Conservation (phyloP, 805 yeast genomes). For the Wickerhamiella qilinensis region DNA sequence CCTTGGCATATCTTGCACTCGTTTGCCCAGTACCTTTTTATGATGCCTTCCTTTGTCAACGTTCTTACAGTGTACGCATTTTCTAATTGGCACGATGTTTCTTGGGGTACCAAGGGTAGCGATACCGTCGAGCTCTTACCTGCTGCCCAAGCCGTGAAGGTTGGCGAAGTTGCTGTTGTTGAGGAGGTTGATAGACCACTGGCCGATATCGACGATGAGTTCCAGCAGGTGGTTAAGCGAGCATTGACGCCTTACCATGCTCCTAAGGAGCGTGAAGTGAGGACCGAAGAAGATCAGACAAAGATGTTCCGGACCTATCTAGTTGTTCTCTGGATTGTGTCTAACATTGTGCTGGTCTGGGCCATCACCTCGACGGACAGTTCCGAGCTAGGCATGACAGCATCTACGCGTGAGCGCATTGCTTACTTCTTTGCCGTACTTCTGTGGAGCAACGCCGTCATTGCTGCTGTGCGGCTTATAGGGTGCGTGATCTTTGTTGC, state of each 20-base stretch:
- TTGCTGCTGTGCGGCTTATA: constrained; percentile 39
- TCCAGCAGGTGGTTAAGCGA: constrained; percentile 31
- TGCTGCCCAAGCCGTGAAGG: constrained; percentile 31
- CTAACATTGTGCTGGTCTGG: constrained; percentile 23
- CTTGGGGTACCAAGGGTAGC: constrained; percentile 68
- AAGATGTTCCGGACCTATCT: constrained; percentile 27
- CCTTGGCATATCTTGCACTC: constrained; percentile 54
- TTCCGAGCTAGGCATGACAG: constrained; percentile 22
- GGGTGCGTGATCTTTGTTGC: constrained; percentile 37
- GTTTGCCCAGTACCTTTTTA: constrained; percentile 24
- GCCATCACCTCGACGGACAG: constrained; percentile 25
- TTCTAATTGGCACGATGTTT: constrained; percentile 88
- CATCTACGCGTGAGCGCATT: constrained; percentile 24
- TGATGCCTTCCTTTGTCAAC: constrained; percentile 24
- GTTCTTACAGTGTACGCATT: constrained; percentile 75
- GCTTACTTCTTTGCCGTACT: constrained; percentile 30
- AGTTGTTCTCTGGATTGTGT: constrained; percentile 25
- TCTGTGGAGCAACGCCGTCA: constrained; percentile 45
- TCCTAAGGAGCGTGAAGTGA: constrained; percentile 12
- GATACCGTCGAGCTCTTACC: constrained; percentile 35
- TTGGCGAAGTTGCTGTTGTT: constrained; percentile 37
- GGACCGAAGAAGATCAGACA: constrained; percentile 22
- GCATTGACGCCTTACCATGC: constrained; percentile 36
- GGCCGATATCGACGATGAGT: constrained; percentile 38
- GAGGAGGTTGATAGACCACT: constrained; percentile 32